A percentile compares a stretch with the other conserved stretches of the same genome.
Evolutionary conservation across 352 stramenopile species (phyloP).

Genomic region (Phytophthora podocarpi): DNA sequence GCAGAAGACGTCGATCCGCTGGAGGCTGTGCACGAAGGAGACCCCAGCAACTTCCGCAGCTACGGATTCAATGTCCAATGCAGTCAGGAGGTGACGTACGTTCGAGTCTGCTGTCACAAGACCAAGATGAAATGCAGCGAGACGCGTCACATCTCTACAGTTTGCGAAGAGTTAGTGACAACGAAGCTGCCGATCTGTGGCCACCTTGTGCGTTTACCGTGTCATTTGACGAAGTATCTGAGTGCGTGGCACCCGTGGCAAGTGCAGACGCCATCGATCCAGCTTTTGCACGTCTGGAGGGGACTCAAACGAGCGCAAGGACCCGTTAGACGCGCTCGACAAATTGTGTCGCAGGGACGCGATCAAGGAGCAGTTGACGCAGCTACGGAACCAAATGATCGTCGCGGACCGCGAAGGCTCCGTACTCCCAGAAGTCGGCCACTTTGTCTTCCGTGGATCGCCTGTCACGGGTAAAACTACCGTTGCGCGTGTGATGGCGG

Average conservation of each 20-base stretch:
- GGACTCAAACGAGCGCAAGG: constrained; percentile 14
- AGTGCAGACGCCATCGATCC: constrained; percentile 10
- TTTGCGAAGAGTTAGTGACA: constrained; percentile 42
- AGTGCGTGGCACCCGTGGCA: constrained; percentile 60
- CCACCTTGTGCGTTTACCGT: constrained; percentile 50
- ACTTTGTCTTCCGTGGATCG: constrained; percentile 90
- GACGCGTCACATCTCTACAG: constrained; percentile 33
- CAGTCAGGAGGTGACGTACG: constrained; percentile 34
- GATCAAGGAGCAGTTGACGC: constrained; percentile 57
- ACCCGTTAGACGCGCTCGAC: constrained; percentile 55
- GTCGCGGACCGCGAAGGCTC: constrained; percentile 75
- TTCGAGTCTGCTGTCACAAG: constrained; percentile 50
- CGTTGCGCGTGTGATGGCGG: constrained; percentile 91
- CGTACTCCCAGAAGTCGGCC: constrained; percentile 57
- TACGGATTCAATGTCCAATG: constrained; percentile 58
- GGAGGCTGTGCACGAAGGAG: constrained; percentile 35
- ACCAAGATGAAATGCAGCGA: constrained; percentile 55
- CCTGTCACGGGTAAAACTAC: constrained; percentile 91
- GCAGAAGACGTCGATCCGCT: constrained; percentile 32
- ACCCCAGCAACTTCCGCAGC: constrained; percentile 38
- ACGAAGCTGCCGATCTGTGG: constrained; percentile 47
- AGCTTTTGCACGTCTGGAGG: constrained; percentile 25
- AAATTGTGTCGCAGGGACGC: constrained; percentile 64
- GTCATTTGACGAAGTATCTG: constrained; percentile 34
- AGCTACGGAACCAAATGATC: constrained; percentile 63